Percentiles rank a stretch among this genome's conserved stretches.
These are phyloP conservation scores for Ceratocystis diversiconidia DNA, from an alignment of 2,329 filamentous ascomycete species.

Conservation along the genomic window DNA sequence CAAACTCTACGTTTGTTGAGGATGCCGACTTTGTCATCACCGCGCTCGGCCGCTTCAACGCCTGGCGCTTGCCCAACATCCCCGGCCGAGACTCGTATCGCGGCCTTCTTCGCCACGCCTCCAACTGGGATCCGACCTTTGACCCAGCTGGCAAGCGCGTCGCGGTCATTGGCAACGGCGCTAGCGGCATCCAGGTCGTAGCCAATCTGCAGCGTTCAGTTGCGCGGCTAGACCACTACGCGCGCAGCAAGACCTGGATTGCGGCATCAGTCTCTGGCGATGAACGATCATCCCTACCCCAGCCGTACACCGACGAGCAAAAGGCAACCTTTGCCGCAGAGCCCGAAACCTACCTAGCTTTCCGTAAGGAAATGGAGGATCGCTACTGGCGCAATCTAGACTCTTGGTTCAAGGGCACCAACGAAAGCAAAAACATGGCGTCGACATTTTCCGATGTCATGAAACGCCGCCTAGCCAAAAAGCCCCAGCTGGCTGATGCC, in stretches of 20 bases:
- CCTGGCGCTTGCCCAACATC: slow-evolving; percentile 48
- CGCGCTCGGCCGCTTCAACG: slow-evolving; percentile 52
- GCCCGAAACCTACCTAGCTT: slow-evolving; percentile 44
- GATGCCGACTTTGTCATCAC: slow-evolving; percentile 47
- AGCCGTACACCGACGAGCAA: slow-evolving; percentile 42
- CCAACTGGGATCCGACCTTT: slow-evolving; percentile 42
- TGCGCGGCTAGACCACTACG: slow-evolving; percentile 47
- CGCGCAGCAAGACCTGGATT: slow-evolving; percentile 52
- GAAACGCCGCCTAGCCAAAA: slow-evolving; percentile 36
- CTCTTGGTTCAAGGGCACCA: slow-evolving; percentile 39
- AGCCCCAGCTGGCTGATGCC: slow-evolving; percentile 40
- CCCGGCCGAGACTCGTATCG: slow-evolving; percentile 41
- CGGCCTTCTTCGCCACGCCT: slow-evolving; percentile 44
- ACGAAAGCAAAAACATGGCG: slow-evolving; percentile 34
- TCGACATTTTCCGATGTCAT: slow-evolving; percentile 39
- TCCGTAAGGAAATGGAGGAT: slow-evolving; percentile 42
- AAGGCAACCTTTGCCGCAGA: slow-evolving; percentile 41
- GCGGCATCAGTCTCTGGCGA: slow-evolving; percentile 45
- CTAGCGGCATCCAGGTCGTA: slow-evolving; percentile 44
- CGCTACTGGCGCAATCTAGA: slow-evolving; percentile 48
- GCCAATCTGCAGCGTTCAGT: slow-evolving; percentile 38
- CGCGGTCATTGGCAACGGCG: slow-evolving; percentile 49
- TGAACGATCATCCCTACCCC: slow-evolving; percentile 40
- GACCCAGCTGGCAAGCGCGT: slow-evolving; percentile 36
- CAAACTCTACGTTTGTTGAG: slow-evolving; percentile 29